Evolutionary conservation across 228 moss, liverwort and hornwort genomes (phyloP), one percentile per base, ranked within the genome.

Genomic region (Sphagnum magellanicum): DNA sequence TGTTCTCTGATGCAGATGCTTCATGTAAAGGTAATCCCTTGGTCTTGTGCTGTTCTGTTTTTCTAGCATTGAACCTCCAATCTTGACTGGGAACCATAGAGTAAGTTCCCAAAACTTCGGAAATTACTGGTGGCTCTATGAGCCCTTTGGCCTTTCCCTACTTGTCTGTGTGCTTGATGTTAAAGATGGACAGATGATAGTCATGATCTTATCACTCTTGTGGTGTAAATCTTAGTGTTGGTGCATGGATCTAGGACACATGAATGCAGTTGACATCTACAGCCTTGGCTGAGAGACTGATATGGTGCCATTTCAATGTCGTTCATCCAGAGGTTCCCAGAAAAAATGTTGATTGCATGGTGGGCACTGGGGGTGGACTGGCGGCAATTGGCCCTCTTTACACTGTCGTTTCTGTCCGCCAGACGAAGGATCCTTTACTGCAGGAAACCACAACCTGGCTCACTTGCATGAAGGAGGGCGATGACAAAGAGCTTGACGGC

Each of bases 381-480:
- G 69, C 69, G 16, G 69, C 69, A 50, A 60, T 69, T 14, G 69
- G 69, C 6, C 69, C 69, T 5, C 60, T 69, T 5, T 69, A 69
- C 49, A 69, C 69, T 5, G 69, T 69, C 3, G 59, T 69, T 6
- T 69, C 69, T 69, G 69, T 69, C 14, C 69, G 69, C 12, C 58
- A 47, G 48, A 69, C 69, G 1, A 69, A 69, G 50, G 69, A 69
- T 60, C 69, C 69, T 8, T 59, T 59, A 46, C 49, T 69, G n/a
- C 69, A 69, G 60, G 69, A 69, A 60, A 69, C 69, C 14, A 69
- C 69, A 60, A 69, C 69, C 48, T 69, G 69, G 69, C 69, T 69
- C 5, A 69, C 69, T n/a, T 59, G 69, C 60, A 69, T 69, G 69
- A 69, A 69, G 50, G 69, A 69, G 32, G 69, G 69, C 46, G 69